Base-by-base conservation (phyloP, 805 yeast genomes). In the Maudiozyma turicensis region DNA sequence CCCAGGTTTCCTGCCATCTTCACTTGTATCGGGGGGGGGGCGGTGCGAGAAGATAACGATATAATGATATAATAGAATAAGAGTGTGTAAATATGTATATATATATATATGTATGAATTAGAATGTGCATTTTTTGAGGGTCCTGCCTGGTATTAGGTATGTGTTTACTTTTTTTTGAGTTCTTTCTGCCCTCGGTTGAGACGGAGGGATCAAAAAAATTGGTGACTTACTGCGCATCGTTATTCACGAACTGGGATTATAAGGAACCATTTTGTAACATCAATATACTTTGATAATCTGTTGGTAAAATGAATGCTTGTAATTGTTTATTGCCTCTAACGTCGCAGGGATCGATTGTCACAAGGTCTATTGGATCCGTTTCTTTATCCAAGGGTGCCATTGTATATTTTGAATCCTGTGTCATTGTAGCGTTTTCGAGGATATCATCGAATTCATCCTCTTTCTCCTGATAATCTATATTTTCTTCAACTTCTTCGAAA, bases 401-500 rank as follows among this genome's bases (percentile, higher is more conserved):
- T 13, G 6, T 35, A 11, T 35, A n/a, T 35, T 35, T 15, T 7
- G 13, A n/a, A n/a, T 35, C 38, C 8, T 35, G 26, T 20, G 26
- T 20, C 3, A n/a, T 34, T 34, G n/a, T 20, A 10, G 3, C 42
- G 28, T 8, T 9, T 8, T 39, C 30, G 6, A n/a, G 8, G 2
- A 4, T 26, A 39, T 39, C 38, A 62, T 90, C 97, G 65, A 90
- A 90, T 66, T 90, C 98, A 62, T 89, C 95, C 64, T 90, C 98
- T 51, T 76, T 75, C 60, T 90, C 98, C 55, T 81, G 80, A 61
- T 91, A 90, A 50, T 85, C 88, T 8, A 86, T 83, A 60, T 89
- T 91, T 59, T 89, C 95, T 60, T 90, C 96, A 41, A 90, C 82
- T 64, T 90, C 97, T 44, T 85, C 95, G 63, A 91, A 90, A 64